Evolutionary conservation across 169 alveolate species (phyloP), one percentile per base, ranked within the genome.

Genomic region (Babesia bigemina): DNA sequence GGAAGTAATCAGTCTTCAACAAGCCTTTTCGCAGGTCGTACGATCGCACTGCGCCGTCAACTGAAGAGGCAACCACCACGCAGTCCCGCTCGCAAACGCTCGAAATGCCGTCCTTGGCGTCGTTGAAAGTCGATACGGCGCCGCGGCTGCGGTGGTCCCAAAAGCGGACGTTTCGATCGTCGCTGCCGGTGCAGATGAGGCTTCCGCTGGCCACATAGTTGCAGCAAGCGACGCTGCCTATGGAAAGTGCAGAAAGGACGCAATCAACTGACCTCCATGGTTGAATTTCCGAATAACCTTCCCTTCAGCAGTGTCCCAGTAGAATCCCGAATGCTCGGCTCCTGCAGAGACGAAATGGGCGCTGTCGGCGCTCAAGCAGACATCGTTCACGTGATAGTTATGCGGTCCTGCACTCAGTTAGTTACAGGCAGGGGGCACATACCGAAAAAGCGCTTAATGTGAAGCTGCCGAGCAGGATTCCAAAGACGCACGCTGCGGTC

Each of bases 301-400:
- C 49, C 93, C 95, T 52, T 86, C 88, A 0, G 88, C 24, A 24
- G 87, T 79, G 74, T 91, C 95, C 95, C 95, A 91, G 55, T 83
- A 58, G 63, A 88, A 91, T 17, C 90, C 92, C 17, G 78, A 65
- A 49, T 76, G 85, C 59, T 91, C 95, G 19, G 88, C 94, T 21
- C 95, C 95, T 21, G 67, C 91, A n/a, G 95, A 87, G 33, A 78
- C 94, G 67, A 91, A 91, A 44, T 79, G 91, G 9, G 84, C 55
- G 53, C 91, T 91, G 85, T 91, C 95, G 26, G 66, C 75, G 39
- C 84, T 62, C 50, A 91, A 55, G 65, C 86, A 79, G 14, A 91
- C 83, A 49, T 82, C 92, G 33, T 82, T 81, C 16, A 91, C 90
- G 52, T 91, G 95, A 58, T 91, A 88, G 77, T 91, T 91, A 79